Evolutionary conservation across 345 rosid genomes (phyloP).

Genomic region (Nasturtium officinale): DNA sequence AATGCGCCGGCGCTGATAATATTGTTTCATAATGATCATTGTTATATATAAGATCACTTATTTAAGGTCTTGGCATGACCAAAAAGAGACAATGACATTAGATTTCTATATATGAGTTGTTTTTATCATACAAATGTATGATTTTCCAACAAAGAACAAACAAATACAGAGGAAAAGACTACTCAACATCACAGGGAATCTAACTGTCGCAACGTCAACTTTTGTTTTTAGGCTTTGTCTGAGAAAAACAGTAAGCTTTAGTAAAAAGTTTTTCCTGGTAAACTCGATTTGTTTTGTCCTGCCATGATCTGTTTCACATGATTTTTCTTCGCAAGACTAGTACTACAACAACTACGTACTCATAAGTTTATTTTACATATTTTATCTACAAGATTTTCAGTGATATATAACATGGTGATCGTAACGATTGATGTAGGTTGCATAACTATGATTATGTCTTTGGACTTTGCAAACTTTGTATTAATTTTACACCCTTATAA

Average conservation of each 20-base stretch:
- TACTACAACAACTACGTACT: background rate
- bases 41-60: background rate
- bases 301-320: background rate
- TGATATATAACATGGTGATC: conserved; percentile 2
- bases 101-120: conserved; percentile 13
- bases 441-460: conserved; percentile 33
- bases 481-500: too few relatives aligned
- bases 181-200: conserved; percentile 35
- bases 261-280: background rate
- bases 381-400: background rate
- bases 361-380: background rate
- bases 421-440: conserved; percentile 26
- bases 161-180: conserved; percentile 33
- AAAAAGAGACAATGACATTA: conserved; percentile 18
- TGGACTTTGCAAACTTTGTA: conserved; percentile 20
- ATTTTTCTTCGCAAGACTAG: conserved; percentile 3
- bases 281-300: background rate
- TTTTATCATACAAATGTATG: background rate
- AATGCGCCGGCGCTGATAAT: background rate
- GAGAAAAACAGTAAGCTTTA: background rate
- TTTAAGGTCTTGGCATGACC: background rate
- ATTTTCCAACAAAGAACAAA: conserved; percentile 20
- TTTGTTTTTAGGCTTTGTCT: conserved; percentile 33
- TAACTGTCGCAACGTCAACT: conserved; percentile 30
- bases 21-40: background rate